Conservation (phyloP, 164 flowering plant species). For the Stephania cephalantha region DNA sequence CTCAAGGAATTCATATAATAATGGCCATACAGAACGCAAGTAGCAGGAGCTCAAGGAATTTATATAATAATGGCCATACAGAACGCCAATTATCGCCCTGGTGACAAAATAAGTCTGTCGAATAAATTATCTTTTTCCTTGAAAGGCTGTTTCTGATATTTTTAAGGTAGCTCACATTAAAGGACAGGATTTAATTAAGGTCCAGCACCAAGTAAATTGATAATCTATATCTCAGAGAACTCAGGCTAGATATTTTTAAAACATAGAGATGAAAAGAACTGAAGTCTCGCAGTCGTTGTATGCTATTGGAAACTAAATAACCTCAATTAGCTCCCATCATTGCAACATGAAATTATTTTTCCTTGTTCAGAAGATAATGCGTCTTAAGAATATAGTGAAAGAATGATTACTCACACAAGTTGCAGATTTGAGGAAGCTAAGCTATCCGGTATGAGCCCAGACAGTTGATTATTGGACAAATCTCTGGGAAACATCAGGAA, state of each 20-base stretch:
- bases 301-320: neutral
- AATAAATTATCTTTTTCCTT: neutral
- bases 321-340: neutral
- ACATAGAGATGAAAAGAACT: neutral
- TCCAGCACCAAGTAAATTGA: neutral
- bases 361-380: neutral
- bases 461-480: slow-evolving; percentile 67
- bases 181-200: neutral
- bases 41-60: too few relatives aligned
- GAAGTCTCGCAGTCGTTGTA: neutral
- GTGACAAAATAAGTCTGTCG: neutral
- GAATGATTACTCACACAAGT: slow-evolving; percentile 64
- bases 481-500: slow-evolving; percentile 46
- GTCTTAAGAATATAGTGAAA: neutral
- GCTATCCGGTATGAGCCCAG: slow-evolving; percentile 83
- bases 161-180: neutral
- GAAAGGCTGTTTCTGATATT: neutral
- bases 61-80: neutral
- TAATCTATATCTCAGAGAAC: neutral
- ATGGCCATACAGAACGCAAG: neutral
- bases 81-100: neutral
- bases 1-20: too few relatives aligned
- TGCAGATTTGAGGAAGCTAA: slow-evolving; percentile 61
- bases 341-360: neutral
- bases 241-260: neutral